Percentiles rank a stretch among this genome's conserved stretches.
These are phyloP conservation scores for Thielaviopsis musarum DNA, from an alignment of 2,329 filamentous ascomycete species.

Conservation along the genomic window DNA sequence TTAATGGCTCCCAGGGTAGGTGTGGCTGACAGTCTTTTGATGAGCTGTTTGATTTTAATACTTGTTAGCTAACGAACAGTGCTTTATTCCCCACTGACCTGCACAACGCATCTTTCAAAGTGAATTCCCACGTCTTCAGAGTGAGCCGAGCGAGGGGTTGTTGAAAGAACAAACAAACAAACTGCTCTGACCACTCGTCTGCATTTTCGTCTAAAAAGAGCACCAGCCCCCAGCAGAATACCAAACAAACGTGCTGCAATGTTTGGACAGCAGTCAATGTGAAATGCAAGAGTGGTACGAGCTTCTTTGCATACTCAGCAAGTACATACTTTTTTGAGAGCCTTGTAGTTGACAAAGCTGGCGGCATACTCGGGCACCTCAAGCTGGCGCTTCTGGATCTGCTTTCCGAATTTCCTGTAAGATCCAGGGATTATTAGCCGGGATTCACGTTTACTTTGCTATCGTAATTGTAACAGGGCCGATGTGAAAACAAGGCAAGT, in stretches of 20 bases:
- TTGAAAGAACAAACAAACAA: background rate
- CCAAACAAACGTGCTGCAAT: background rate
- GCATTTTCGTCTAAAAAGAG: background rate
- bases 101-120: background rate
- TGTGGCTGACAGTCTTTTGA: conserved; percentile 92
- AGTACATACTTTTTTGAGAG: conserved; percentile 76
- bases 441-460: background rate
- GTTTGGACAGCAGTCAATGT: background rate
- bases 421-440: background rate
- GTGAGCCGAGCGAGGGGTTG: background rate
- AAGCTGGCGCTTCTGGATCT: conserved; percentile 96
- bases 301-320: background rate
- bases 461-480: no score
- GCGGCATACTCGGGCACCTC: conserved; percentile 98
- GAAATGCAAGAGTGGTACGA: background rate
- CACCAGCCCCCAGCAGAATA: background rate
- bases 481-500: no score
- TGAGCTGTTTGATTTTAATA: conserved; percentile 46
- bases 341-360: conserved; percentile 99
- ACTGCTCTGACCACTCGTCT: background rate
- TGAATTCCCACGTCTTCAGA: background rate
- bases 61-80: background rate
- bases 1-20: conserved; percentile 66
- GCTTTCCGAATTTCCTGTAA: conserved; percentile 95
- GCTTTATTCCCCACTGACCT: background rate